phyloP scores from a whole-genome alignment of 306 rosid genomes.

The Cyclanthera cordifolia region DNA sequence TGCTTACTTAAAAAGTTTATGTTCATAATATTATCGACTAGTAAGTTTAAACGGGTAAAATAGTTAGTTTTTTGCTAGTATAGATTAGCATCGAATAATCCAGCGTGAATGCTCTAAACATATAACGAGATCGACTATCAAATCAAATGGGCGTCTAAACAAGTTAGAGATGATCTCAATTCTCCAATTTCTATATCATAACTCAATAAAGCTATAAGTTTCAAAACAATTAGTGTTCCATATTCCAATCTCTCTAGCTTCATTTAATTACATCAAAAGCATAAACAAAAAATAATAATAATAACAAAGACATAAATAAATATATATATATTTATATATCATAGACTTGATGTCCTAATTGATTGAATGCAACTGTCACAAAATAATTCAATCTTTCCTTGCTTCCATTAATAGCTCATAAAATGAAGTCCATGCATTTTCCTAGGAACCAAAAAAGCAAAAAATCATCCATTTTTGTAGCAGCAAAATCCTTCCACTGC shows the following conservation, averaged over 20 bases:
- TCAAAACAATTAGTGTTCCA: neutral
- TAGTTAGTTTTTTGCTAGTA: no score
- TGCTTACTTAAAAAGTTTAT: no score
- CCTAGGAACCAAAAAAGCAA: conserved; percentile 9
- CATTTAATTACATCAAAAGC: conserved; percentile 11
- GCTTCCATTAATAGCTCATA: conserved; percentile 10
- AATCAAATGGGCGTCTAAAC: no score
- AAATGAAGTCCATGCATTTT: neutral
- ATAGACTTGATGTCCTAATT: conserved; percentile 2
- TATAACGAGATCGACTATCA: no score
- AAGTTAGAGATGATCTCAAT: no score
- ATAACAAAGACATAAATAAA: conserved; percentile 4
- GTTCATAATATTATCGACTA: no score
- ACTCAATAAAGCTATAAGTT: neutral
- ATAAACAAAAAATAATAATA: neutral
- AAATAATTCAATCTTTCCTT: conserved; percentile 9
- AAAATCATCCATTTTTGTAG: conserved; percentile 4
- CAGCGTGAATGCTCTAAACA: no score
- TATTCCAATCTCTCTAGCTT: neutral
- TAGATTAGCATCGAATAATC: no score
- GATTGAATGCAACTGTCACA: conserved; percentile 3
- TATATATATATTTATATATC: no score
- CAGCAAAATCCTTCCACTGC: neutral
- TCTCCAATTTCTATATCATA: neutral
- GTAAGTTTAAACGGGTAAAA: no score